Evolutionary conservation across 495 filamentous ascomycete genomes (phyloP).

Genomic region (Amniculicola lignicola): DNA sequence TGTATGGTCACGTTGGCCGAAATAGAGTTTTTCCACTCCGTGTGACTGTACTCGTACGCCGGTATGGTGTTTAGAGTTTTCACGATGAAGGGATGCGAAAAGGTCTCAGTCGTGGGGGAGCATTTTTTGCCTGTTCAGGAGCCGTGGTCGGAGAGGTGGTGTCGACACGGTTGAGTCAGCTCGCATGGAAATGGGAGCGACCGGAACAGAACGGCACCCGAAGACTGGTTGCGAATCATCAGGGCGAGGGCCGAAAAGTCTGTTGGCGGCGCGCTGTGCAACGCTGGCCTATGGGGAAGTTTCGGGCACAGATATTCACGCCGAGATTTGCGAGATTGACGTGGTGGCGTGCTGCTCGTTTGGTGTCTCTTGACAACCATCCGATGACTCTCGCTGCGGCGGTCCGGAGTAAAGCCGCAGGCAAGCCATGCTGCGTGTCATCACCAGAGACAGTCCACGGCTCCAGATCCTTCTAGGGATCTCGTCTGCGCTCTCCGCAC

Average conservation of each 20-base stretch:
- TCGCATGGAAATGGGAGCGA: background rate
- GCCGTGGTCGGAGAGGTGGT: background rate
- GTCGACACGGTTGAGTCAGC: background rate
- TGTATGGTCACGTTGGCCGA: constrained; percentile 1
- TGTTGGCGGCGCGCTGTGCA: background rate
- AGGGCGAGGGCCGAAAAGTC: background rate
- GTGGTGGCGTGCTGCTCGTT: background rate
- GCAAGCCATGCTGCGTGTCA: constrained; percentile 15
- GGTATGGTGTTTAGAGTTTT: background rate
- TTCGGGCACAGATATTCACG: background rate
- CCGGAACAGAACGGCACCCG: background rate
- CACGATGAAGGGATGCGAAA: background rate
- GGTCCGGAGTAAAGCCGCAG: background rate
- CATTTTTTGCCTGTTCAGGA: background rate
- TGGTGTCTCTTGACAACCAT: background rate
- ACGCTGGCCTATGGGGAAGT: background rate
- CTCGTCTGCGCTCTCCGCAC: constrained; percentile 3
- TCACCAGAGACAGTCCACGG: background rate
- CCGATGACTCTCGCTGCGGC: background rate
- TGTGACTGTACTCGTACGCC: no score
- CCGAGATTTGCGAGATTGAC: background rate
- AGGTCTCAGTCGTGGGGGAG: background rate
- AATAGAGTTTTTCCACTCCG: background rate
- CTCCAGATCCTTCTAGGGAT: background rate
- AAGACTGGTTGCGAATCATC: background rate